phyloP scores from a whole-genome alignment of 257 asterid species.

The Rehmannia glutinosa region DNA sequence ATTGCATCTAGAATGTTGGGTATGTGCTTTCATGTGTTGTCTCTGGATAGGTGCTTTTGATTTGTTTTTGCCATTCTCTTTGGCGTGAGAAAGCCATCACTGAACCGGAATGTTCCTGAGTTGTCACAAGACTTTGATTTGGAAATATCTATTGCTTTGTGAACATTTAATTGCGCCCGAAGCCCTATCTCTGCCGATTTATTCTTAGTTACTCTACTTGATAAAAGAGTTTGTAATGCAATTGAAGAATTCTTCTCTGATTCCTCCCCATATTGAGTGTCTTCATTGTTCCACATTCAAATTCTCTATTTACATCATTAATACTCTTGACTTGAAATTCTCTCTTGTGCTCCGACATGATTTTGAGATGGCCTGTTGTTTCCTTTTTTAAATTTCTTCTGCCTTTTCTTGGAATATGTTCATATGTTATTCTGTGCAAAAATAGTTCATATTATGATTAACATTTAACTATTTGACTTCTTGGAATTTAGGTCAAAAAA shows the following conservation, averaged over 20 bases:
- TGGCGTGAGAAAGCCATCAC: background rate
- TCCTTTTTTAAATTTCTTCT: background rate
- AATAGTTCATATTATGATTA: background rate
- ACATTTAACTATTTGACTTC: background rate
- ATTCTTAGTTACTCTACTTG: background rate
- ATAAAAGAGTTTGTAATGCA: background rate
- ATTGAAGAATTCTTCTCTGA: background rate
- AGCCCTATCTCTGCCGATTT: background rate
- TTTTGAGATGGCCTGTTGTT: background rate
- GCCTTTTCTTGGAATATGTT: background rate
- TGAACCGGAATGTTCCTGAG: background rate
- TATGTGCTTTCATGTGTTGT: background rate
- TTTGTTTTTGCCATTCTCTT: background rate
- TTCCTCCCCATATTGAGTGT: background rate
- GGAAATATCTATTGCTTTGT: conserved; percentile 14
- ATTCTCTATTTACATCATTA: background rate
- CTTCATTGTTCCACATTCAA: background rate
- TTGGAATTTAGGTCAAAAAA: conserved; percentile 60
- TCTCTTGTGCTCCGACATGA: background rate
- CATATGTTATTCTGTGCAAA: background rate
- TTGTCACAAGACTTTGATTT: background rate
- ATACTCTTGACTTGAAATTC: background rate
- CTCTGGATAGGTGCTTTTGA: background rate
- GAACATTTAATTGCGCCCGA: background rate
- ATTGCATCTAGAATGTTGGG: background rate